Conservation (phyloP, 1,284 basidiomycete genomes). For the Serendipita sp. region DNA sequence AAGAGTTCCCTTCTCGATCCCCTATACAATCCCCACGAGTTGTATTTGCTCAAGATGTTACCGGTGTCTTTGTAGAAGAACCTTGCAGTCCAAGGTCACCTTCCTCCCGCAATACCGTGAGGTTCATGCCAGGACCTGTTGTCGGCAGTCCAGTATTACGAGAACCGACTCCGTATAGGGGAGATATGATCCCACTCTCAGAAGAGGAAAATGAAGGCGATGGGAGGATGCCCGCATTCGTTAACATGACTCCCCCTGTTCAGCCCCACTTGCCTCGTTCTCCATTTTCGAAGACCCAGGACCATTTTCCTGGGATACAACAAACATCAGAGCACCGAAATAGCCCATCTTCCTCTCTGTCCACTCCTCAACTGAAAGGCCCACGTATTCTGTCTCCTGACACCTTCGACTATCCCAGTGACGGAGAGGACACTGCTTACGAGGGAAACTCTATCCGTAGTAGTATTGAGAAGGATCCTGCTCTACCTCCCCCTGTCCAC, state of each 20-base stretch:
- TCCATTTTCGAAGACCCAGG: too few relatives aligned
- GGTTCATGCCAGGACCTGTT: background rate
- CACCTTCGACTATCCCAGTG: background rate
- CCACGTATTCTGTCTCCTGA: background rate
- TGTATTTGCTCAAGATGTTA: background rate
- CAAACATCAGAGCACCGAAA: too few relatives aligned
- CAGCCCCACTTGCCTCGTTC: too few relatives aligned
- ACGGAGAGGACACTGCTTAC: background rate
- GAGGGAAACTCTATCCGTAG: background rate
- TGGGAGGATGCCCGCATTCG: background rate
- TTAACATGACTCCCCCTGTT: background rate
- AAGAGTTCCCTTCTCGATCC: background rate
- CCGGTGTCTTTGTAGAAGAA: background rate
- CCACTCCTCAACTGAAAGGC: too few relatives aligned
- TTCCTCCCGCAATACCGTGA: background rate
- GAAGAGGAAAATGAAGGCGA: background rate
- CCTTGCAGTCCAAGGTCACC: background rate
- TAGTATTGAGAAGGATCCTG: background rate
- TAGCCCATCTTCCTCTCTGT: too few relatives aligned
- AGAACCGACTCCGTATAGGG: background rate
- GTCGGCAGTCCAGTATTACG: background rate
- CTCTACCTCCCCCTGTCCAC: background rate
- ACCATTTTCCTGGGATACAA: too few relatives aligned
- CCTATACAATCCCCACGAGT: background rate
- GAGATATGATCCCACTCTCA: background rate